These are phyloP conservation scores for Naegleria lovaniensis DNA, from an alignment of 208 protist species.

Conservation along the genomic window DNA sequence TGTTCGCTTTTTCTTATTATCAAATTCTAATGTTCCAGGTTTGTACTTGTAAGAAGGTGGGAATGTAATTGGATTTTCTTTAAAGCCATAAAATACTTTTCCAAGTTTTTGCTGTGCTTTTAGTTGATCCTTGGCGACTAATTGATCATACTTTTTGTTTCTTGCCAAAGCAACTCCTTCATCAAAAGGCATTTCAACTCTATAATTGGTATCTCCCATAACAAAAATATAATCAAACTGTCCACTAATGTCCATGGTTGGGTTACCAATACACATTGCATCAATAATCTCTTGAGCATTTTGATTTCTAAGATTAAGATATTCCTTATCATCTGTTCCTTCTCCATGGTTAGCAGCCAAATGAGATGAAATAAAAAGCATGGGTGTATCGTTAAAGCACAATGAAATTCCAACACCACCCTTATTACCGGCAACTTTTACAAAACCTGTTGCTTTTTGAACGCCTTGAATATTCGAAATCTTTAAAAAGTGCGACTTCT, in stretches of 20 bases:
- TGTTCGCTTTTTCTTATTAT: conserved; percentile 6
- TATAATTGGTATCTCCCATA: conserved; percentile 56
- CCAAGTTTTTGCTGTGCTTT: background rate
- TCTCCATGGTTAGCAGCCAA: conserved; percentile 44
- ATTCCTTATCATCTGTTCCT: background rate
- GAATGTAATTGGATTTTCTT: conserved; percentile 8
- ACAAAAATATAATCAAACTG: conserved; percentile 55
- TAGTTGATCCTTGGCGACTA: conserved; percentile 73
- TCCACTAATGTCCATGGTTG: conserved; percentile 38
- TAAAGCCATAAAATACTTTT: background rate
- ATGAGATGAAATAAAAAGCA: conserved; percentile 49
- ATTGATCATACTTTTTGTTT: conserved; percentile 40
- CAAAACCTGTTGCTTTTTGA: conserved; percentile 40
- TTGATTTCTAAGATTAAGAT: conserved; percentile 33
- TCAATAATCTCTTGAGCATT: conserved; percentile 48
- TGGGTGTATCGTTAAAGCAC: conserved; percentile 43
- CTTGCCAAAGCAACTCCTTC: conserved; percentile 50
- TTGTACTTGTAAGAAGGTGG: background rate
- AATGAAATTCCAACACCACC: conserved; percentile 50
- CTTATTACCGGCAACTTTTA: conserved; percentile 43
- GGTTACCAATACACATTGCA: conserved; percentile 40
- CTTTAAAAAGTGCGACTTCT: conserved; percentile 45
- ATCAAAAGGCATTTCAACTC: conserved; percentile 66
- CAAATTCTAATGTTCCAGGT: background rate
- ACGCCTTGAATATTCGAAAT: conserved; percentile 52